Base-by-base conservation (phyloP, 2,329 filamentous ascomycete species). In the Arthrobotrys sphaeroides region DNA sequence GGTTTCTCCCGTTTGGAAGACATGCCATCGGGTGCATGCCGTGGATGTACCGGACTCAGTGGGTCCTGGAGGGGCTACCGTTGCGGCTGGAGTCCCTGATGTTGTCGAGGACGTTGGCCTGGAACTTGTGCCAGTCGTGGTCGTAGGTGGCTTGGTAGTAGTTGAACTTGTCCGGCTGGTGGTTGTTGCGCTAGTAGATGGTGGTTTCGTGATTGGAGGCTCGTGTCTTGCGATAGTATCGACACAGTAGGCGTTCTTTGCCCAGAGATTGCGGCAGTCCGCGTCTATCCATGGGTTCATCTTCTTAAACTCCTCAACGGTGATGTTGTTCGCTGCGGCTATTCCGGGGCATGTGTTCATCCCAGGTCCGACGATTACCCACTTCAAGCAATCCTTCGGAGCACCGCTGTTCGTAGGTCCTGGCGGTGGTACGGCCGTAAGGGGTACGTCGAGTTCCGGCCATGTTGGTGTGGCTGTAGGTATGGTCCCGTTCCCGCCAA, bases 281-380 rank as follows among this genome's bases (percentile, higher is more conserved):
- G 40, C n/a, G n/a, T 64, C 60, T 13, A 64, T 64, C 60, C 60
- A 64, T 22, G 60, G 60, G 13, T 51, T 64, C 60, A 64, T 64
- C 22, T 36, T 20, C 28, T 36, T 47, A 26, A 64, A 64, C 5
- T 64, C 18, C 5, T 13, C 31, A 13, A 64, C 40, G 3, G 60
- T 64, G 16, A 64, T 64, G 16, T 64, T 64, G 22, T 64, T 64
- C 28, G 26, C 45, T 5, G 43, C n/a, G 3, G 42, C 40, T 22
- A 64, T 51, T 36, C 60, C 45, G 5, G 40, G 22, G 60, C 60
- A 64, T 20, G 40, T 51, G 16, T 64, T 51, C 55, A 60, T 60
- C 7, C 42, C 60, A 9, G 60, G 42, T 7, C 31, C 31, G 2
- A 51, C 45, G n/a, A 64, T 51, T 13, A 49, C 28, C 60, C 42